Conservation (phyloP, 2,329 filamentous ascomycete genomes). For the Pseudopyricularia cyperi region DNA sequence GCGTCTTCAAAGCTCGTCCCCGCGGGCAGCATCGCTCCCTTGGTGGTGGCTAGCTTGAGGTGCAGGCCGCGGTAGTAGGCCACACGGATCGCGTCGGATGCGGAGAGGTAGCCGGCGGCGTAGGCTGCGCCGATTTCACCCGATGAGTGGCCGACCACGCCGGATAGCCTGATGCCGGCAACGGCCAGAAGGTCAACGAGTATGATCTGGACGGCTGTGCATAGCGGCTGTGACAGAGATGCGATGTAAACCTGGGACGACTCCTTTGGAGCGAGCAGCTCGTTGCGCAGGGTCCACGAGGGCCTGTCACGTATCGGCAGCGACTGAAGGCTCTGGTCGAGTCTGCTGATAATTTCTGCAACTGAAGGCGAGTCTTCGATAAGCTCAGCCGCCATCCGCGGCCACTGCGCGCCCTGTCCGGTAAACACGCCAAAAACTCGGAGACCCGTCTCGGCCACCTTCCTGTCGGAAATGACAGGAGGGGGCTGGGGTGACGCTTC, state of each 20-base stretch:
- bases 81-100: slow-evolving; percentile 8
- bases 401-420: slow-evolving; percentile 13
- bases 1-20: slow-evolving; percentile 11
- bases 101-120: slow-evolving; percentile 11
- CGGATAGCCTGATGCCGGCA: slow-evolving; percentile 11
- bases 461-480: slow-evolving; percentile 1
- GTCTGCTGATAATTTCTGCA: not conserved
- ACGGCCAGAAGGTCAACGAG: slow-evolving; percentile 16
- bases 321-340: not conserved
- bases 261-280: not conserved
- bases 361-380: not conserved
- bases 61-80: slow-evolving; percentile 10
- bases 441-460: not conserved
- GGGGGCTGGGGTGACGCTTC: not conserved
- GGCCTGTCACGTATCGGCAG: slow-evolving; percentile 5
- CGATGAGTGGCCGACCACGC: slow-evolving; percentile 19
- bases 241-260: not conserved
- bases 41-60: slow-evolving; percentile 8
- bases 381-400: slow-evolving; percentile 4
- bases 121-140: slow-evolving; percentile 21
- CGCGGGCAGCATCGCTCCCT: slow-evolving; percentile 27
- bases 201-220: slow-evolving; percentile 16
- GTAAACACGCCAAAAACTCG: slow-evolving; percentile 9
- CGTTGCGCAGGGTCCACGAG: slow-evolving; percentile 21
- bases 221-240: slow-evolving; percentile 13